Evolutionary conservation across 208 protist genomes (phyloP), one percentile per base, ranked within the genome.

Genomic region (Trichomonas tenax): DNA sequence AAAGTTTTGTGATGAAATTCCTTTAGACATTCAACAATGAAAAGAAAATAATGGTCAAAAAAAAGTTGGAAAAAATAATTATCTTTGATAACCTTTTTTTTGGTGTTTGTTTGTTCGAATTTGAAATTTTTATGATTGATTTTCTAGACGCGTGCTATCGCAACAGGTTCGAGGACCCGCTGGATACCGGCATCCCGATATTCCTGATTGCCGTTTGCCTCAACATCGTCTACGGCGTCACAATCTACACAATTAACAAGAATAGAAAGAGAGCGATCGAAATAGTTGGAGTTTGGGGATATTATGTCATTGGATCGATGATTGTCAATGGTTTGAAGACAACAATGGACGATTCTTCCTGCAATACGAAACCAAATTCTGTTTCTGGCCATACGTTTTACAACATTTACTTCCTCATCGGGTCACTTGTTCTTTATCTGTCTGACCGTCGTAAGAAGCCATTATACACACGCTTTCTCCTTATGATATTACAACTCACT

Each of bases 321-420:
- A 34, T 93, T 51, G 44, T 44, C 1, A 49, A 34, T 38, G 41
- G 6, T 0, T 40, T 93, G 10, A 93, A 93, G 45, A 9, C 17
- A 36, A 49, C n/a, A 48, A 9, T 93, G 15, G 15, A n/a, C 3
- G 86, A 93, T 51, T 36, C 0, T 8, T 58, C 44, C 36, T 93
- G 86, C 44, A 23, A n/a, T 48, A 14, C 10, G 2, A 17, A 26
- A 10, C 86, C 86, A 23, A 93, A 93, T 26, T 93, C 86, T 11
- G 86, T 93, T 58, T 93, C 86, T 34, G 86, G 86, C 21, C 86
- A 93, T 93, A 93, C 86, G 17, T 93, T 93, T 38, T 48, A 40
- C 36, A 48, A 93, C 38, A 6, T 93, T 38, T 93, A 36, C 44
- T 93, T 51, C 26, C 38, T 93, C 2, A 40, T 40, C 0, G 15